Evolutionary conservation across 2,329 filamentous ascomycete species (phyloP), one percentile per base, ranked within the genome.

Genomic region (Phialocephala sp.): DNA sequence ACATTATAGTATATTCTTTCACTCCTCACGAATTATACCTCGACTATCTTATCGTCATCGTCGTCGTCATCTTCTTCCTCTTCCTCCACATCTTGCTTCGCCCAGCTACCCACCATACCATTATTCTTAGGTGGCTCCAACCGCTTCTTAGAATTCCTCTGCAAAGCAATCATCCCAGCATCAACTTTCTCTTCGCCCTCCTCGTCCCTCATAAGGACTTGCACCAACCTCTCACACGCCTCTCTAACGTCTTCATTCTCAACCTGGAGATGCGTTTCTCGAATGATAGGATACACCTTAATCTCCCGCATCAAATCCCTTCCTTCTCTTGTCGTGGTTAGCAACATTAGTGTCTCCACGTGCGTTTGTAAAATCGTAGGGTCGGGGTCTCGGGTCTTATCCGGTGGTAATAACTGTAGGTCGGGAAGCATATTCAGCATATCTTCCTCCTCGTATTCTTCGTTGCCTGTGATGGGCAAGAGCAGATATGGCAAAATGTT

Each of bases 361-460:
- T 98, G 94, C 2, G 92, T 95, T 75, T 91, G 87, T 62, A 97
- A 84, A 69, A 97, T 95, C 56, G 87, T 85, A 18, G 80, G 78
- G 73, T 97, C 92, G 3, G 84, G 78, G 69, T 99, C 95, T 47
- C 94, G 87, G 79, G 90, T 83, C 83, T 99, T 98, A 75, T 97
- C 93, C 0, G 93, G 91, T 0, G 93, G 91, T 12, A 98, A 83
- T 0, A 98, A 84, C 79, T 98, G 94, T 68, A 97, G 82, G 76
- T 98, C 95, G 0, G 93, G 89, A 12, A 97, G 83, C 93, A 99
- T 97, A 45, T 85, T 87, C 75, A 93, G 85, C 65, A 87, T 91
- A 71, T 99, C 95, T 58, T 97, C 93, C 41, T 94, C 91, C 20
- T 89, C 84, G 76, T 94, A 97, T 75, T 95, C 92, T 77, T 98